Evolutionary conservation across 805 yeast genomes (phyloP), one percentile per base, ranked within the genome.

Genomic region (Schizosaccharomyces japonicus): DNA sequence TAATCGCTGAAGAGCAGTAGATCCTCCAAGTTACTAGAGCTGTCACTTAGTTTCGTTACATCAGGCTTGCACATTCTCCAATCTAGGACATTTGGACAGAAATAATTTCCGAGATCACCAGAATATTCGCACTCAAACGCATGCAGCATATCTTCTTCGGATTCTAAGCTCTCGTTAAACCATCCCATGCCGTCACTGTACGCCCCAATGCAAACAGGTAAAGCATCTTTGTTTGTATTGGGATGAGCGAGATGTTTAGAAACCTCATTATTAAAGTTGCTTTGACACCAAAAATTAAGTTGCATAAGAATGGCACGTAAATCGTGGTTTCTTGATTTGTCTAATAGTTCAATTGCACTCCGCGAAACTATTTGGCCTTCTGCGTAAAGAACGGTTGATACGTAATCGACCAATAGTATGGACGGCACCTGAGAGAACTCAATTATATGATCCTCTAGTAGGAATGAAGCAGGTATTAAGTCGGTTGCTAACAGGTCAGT

Each of bases 251-350:
- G 7, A 29, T 29, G 11, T 29, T 29, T 29, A 29, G 32, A 29
- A 29, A 13, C 11, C 32, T 8, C 7, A 29, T 7, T 8, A 29
- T 7, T 7, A 4, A 21, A 5, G 4, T 36, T 21, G 3, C 15
- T 23, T 19, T 19, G 42, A 27, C 27, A 36, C 42, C 42, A 36
- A 17, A 36, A 36, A 23, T 36, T 36, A 8, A 36, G 27, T 36
- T 36, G 42, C 42, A 36, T 36, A 8, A 36, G 27, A n/a, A 36
- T 36, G 10, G n/a, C 8, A n/a, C 42, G 42, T 23, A 36, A 36
- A 17, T 36, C 42, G 1, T 25, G n/a, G 7, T 27, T 27, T 5
- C 4, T 8, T 23, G 13, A 19, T 15, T 36, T n/a, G 13, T 13
- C 23, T 19, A 36, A 5, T n/a, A 27, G 23, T 36, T 36, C 42